phyloP scores from a whole-genome alignment of 495 filamentous ascomycete genomes.

The Xylaria palmicola region DNA sequence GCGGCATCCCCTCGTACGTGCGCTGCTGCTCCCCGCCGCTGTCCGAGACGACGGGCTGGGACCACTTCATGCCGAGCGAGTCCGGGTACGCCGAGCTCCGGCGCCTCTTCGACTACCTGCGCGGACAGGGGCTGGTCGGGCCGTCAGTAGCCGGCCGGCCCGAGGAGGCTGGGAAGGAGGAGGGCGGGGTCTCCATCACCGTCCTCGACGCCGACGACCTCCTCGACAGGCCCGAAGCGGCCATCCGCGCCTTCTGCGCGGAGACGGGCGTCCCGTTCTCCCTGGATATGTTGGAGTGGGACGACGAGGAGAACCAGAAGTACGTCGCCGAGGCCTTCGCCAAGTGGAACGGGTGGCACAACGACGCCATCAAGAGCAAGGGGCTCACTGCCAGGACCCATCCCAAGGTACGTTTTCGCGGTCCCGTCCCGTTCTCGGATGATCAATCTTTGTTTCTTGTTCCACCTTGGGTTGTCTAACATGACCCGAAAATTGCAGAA shows the following conservation, averaged over 20 bases:
- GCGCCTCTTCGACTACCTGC: slow-evolving; percentile 79
- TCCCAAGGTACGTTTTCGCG: slow-evolving; percentile 66
- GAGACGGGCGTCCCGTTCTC: slow-evolving; percentile 71
- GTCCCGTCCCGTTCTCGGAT: no score
- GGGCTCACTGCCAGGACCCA: slow-evolving; percentile 63
- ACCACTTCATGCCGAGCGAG: slow-evolving; percentile 78
- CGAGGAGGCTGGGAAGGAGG: slow-evolving; percentile 15
- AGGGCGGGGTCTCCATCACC: slow-evolving; percentile 57
- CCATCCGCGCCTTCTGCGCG: slow-evolving; percentile 74
- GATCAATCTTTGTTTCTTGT: no score
- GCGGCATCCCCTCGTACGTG: slow-evolving; percentile 86
- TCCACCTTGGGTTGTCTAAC: no score
- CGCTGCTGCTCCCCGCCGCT: slow-evolving; percentile 94
- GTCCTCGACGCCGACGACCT: slow-evolving; percentile 95
- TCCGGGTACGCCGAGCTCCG: slow-evolving; percentile 89
- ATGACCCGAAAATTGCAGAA: slow-evolving; percentile 29
- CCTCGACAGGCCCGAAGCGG: slow-evolving; percentile 72
- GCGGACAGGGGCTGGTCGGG: slow-evolving; percentile 58
- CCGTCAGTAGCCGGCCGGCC: slow-evolving; percentile 54
- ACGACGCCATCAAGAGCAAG: slow-evolving; percentile 82
- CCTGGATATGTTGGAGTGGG: slow-evolving; percentile 79
- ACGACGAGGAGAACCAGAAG: slow-evolving; percentile 63
- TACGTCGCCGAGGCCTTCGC: slow-evolving; percentile 71
- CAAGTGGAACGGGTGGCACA: slow-evolving; percentile 96
- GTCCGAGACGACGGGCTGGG: slow-evolving; percentile 76